Evolutionary conservation across 345 rosid genomes (phyloP), one percentile per base, ranked within the genome.

Genomic region (Lepidium africanum): DNA sequence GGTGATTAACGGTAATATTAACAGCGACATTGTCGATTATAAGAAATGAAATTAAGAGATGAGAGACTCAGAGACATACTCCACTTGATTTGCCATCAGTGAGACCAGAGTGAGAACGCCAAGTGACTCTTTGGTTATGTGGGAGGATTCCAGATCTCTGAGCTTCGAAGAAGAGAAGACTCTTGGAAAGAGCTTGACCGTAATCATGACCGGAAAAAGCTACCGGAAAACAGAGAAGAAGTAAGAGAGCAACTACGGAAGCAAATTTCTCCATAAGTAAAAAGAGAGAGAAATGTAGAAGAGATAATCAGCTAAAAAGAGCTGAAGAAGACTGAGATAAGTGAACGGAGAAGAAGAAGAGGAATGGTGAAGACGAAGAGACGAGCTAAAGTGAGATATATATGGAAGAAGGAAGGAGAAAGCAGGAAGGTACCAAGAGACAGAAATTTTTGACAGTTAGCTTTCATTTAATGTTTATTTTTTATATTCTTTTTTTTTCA

Each of bases 81-180:
- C 99, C 96, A 67, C 94, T 91, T n/a, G 93, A 86, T 65, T 91
- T 95, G 79, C 97, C 99, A 45, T 95, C 99, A 58, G 62, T 77
- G 37, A 95, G 86, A 27, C 96, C 99, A 46, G 99, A 95, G 79
- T 91, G 79, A 54, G 88, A 74, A 59, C 99, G 89, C 99, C 99
- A 95, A 12, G 77, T 75, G 74, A 95, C 92, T 76, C 97, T 85
- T 78, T 95, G 97, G 81, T 75, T 85, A 55, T 66, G 79, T 40
- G 99, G 99, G 11, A 95, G 87, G 40, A 79, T 76, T 25, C 99
- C 99, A 58, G 99, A 95, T 83, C 99, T 87, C 76, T 95, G 99
- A 72, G 97, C 97, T 81, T 95, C 99, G 47, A 89, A 95, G 81
- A 95, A 95, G 66, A 95, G 86, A 73, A 91, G 75, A 90, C 99